Evolutionary conservation across 2,329 filamentous ascomycete genomes (phyloP).

Genomic region (Scedosporium dehoogii): DNA sequence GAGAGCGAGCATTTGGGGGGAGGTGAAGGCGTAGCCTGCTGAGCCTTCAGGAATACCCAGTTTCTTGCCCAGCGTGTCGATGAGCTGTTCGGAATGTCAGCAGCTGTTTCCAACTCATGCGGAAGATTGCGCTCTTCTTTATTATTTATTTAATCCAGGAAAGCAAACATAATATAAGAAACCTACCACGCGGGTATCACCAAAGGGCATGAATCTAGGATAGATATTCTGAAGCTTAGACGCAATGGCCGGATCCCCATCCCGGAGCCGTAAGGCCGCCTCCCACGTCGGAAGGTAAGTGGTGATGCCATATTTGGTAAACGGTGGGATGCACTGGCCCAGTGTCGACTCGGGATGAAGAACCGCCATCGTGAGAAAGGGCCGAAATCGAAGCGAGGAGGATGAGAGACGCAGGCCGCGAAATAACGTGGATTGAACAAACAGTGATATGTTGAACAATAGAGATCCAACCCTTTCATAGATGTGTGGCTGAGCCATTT

Average conservation of each 20-base stretch:
- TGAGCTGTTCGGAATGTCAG: conserved; percentile 19
- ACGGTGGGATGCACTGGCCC: conserved; percentile 35
- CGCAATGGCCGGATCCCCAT: conserved; percentile 28
- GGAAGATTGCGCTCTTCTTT: not conserved
- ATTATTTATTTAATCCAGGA: not conserved
- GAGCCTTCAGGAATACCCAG: conserved; percentile 17
- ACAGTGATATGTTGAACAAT: too few species aligned
- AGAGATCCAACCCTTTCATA: too few species aligned
- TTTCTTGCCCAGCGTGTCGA: conserved; percentile 22
- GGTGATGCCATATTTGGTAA: conserved; percentile 36
- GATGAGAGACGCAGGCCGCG: too few species aligned
- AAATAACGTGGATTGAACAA: too few species aligned
- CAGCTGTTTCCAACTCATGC: too few species aligned
- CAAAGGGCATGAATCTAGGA: conserved; percentile 34
- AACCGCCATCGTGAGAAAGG: conserved; percentile 21
- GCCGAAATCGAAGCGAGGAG: not conserved
- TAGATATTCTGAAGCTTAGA: conserved; percentile 30
- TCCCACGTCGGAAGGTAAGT: conserved; percentile 35
- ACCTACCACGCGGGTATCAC: conserved; percentile 22
- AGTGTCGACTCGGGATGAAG: conserved; percentile 27
- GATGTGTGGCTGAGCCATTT: too few species aligned
- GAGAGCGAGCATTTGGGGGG: conserved; percentile 20
- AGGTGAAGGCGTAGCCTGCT: conserved; percentile 20
- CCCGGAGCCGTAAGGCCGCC: conserved; percentile 24
- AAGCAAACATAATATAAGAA: not conserved